Base-by-base conservation (phyloP, 768 basidiomycete genomes). In the Mycena polygramma region DNA sequence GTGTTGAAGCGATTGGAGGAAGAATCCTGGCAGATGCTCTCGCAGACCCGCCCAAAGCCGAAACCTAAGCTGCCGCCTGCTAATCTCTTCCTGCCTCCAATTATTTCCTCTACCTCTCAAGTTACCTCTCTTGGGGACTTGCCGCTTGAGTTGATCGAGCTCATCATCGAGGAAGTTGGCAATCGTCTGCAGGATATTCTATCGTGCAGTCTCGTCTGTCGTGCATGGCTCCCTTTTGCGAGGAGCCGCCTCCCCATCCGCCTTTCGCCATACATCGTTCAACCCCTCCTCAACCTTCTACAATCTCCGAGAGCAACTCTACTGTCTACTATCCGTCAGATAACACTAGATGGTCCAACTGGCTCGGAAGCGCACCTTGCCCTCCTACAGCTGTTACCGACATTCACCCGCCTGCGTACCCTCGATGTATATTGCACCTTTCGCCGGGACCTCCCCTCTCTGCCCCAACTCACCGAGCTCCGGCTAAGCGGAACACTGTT, bases 181-280 rank as follows among this genome's bases (percentile, higher is more conserved):
- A 24, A 24, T 24, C 7, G 24, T 24, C 51, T 30, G 17, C 24
- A 26, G 26, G 63, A 57, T 30, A 30, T 65, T 19, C 17, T 46
- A 24, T 14, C 53, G 10, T 65, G 63, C 45, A 57, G 43, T 26
- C 54, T 65, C 4, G 43, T 65, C 6, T 57, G 53, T 24, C 54
- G 45, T 24, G 53, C 43, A 35, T 65, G 63, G 63, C 43, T 57
- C 19, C 35, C n/a, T 24, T 39, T 65, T 11, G 63, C 63, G 6
- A 20, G 63, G 30, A 48, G 22, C 19, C 26, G 43, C 7, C 41
- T 65, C 22, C n/a, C 24, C 1, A 22, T 65, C 7, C 17, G 3
- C 45, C n/a, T 65, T 24, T 5, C 2, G 4, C 30, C 8, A 13
- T 0, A 4, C 8, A 5, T 11, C 22, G 6, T 20, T n/a, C n/a